Percentiles rank a stretch among this genome's conserved stretches.
phyloP scores from a whole-genome alignment of 805 yeast species.

The Saturnispora silvae region DNA sequence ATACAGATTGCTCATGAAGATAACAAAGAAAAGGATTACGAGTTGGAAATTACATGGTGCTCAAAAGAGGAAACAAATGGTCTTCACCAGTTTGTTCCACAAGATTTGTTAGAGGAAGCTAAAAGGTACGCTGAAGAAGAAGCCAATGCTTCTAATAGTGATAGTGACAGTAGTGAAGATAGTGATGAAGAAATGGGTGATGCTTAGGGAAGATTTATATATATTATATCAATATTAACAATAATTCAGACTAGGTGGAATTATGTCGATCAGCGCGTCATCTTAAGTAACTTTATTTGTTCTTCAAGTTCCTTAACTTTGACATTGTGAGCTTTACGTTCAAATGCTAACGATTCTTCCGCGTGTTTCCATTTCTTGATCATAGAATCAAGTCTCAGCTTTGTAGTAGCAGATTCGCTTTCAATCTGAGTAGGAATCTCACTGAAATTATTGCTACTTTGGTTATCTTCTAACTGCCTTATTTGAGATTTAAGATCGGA shows the following conservation, averaged over 20 bases:
- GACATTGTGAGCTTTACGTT: slow-evolving; percentile 42
- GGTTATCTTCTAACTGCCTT: not conserved
- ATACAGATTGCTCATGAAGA: slow-evolving; percentile 94
- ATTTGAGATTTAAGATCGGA: not conserved
- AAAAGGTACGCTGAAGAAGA: slow-evolving; percentile 74
- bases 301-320: slow-evolving; percentile 43
- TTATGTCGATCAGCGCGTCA: not conserved
- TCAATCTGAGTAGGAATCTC: not conserved
- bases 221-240: not conserved
- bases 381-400: slow-evolving; percentile 47
- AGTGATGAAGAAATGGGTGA: slow-evolving; percentile 26
- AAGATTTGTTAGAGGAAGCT: slow-evolving; percentile 72
- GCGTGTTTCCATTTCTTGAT: slow-evolving; percentile 60
- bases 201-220: not conserved
- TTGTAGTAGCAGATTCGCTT: slow-evolving; percentile 2
- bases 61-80: slow-evolving; percentile 69
- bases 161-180: slow-evolving; percentile 13
- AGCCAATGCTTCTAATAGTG: slow-evolving; percentile 45
- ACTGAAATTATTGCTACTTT: not conserved
- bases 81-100: slow-evolving; percentile 69
- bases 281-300: slow-evolving; percentile 36
- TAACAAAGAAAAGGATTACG: slow-evolving; percentile 94
- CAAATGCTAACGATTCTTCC: slow-evolving; percentile 57
- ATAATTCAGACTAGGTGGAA: not conserved
- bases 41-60: slow-evolving; percentile 88